phyloP scores from a whole-genome alignment of 352 stramenopile species.

The Globisporangium acanthophoron region DNA sequence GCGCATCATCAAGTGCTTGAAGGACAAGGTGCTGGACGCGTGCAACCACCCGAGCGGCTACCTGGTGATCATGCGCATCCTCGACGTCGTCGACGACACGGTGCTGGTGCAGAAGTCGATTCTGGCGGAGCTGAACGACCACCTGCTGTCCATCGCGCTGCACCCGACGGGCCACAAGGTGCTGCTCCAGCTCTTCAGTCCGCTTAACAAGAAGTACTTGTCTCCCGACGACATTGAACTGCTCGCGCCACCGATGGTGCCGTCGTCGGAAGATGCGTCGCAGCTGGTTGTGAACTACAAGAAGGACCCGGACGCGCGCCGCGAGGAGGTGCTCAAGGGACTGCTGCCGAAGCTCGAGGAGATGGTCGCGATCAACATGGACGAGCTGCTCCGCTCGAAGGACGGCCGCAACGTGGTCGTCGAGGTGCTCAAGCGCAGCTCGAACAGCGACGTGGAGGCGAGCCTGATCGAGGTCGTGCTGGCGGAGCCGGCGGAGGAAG shows the following conservation, averaged over 20 bases:
- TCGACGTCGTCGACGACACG: conserved; percentile 89
- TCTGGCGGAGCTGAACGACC: conserved; percentile 72
- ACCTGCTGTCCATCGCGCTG: conserved; percentile 64
- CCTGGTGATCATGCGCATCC: conserved; percentile 84
- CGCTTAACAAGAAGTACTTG: conserved; percentile 82
- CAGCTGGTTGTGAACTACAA: conserved; percentile 83
- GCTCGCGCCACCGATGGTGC: conserved; percentile 68
- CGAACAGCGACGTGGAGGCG: conserved; percentile 38
- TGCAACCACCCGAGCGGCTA: conserved; percentile 90
- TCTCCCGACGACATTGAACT: conserved; percentile 71
- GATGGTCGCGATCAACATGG: conserved; percentile 58
- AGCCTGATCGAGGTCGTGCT: conserved; percentile 43
- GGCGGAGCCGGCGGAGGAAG: conserved; percentile 26
- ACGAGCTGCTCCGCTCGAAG: conserved; percentile 71
- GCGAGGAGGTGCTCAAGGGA: conserved; percentile 71
- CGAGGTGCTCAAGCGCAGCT: conserved; percentile 67
- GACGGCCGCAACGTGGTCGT: conserved; percentile 75
- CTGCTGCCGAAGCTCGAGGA: conserved; percentile 78
- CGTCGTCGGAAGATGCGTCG: conserved; percentile 49
- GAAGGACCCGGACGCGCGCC: conserved; percentile 74
- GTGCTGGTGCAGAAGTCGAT: conserved; percentile 89
- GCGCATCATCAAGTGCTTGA: conserved; percentile 88
- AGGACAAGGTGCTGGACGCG: conserved; percentile 87
- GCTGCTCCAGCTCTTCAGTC: conserved; percentile 72
- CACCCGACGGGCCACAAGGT: conserved; percentile 75